Conservation (phyloP, 1,284 basidiomycete genomes). For the Macrocystidia cucumis region DNA sequence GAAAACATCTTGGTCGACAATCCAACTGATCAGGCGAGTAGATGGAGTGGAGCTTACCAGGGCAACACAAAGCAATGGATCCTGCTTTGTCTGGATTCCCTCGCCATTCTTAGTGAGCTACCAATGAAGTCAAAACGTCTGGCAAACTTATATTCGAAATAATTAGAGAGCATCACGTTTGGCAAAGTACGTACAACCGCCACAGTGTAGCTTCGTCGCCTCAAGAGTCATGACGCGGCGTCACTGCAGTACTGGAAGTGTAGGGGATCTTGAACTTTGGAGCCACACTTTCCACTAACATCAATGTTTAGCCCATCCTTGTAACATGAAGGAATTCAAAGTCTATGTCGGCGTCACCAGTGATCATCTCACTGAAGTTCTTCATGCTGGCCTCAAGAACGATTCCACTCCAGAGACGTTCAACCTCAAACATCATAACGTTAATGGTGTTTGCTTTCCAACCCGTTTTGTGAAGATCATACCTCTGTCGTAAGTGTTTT, state of each 20-base stretch:
- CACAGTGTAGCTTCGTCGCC: neutral
- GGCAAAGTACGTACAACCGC: slow-evolving; percentile 52
- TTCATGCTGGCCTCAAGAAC: slow-evolving; percentile 58
- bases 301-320: slow-evolving; percentile 46
- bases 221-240: too few relatives aligned
- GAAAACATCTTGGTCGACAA: slow-evolving; percentile 62
- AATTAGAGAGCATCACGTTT: slow-evolving; percentile 62
- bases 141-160: slow-evolving; percentile 5
- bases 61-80: slow-evolving; percentile 62
- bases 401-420: slow-evolving; percentile 59
- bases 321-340: slow-evolving; percentile 78
- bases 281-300: slow-evolving; percentile 2
- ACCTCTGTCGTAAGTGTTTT: slow-evolving; percentile 55
- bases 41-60: slow-evolving; percentile 65
- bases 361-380: slow-evolving; percentile 56
- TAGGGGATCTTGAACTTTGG: too few relatives aligned
- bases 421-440: slow-evolving; percentile 44
- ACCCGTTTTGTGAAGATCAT: slow-evolving; percentile 65
- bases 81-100: slow-evolving; percentile 48
- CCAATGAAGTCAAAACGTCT: slow-evolving; percentile 4
- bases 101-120: slow-evolving; percentile 58
- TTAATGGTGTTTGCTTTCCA: slow-evolving; percentile 48
- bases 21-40: slow-evolving; percentile 54
- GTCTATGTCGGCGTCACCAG: slow-evolving; percentile 56
- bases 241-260: slow-evolving; percentile 13